Evolutionary conservation across 805 yeast species (phyloP).

Genomic region (Kluyveromyces nonfermentans): DNA sequence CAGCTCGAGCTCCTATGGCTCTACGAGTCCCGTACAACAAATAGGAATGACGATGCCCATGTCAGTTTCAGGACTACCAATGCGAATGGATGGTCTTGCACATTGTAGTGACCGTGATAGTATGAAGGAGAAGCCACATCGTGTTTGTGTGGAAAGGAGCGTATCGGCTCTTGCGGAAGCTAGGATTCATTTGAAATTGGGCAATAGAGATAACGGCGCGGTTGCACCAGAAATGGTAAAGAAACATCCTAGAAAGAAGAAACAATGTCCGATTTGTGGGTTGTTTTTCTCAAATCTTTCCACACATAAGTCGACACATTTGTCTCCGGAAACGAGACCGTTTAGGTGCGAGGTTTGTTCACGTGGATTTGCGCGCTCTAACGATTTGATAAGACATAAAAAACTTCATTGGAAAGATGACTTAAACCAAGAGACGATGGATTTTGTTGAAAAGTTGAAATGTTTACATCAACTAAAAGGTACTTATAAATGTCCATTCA

Average conservation of each 20-base stretch:
- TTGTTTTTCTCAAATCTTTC: slow-evolving; percentile 68
- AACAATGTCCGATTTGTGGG: slow-evolving; percentile 63
- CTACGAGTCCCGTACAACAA: neutral
- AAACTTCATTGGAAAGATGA: slow-evolving; percentile 75
- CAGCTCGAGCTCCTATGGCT: neutral
- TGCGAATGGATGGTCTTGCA: slow-evolving; percentile 55
- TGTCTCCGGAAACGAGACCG: slow-evolving; percentile 63
- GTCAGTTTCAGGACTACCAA: slow-evolving; percentile 23
- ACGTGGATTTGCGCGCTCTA: slow-evolving; percentile 81
- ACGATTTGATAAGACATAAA: slow-evolving; percentile 76
- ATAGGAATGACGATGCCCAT: neutral
- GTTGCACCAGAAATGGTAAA: slow-evolving; percentile 36
- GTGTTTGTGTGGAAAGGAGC: neutral
- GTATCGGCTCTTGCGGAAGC: slow-evolving; percentile 6
- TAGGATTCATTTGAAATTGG: neutral
- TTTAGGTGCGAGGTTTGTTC: slow-evolving; percentile 69
- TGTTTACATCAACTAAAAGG: slow-evolving; percentile 26
- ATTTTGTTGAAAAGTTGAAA: slow-evolving; percentile 16
- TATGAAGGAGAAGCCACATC: neutral
- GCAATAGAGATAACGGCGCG: neutral
- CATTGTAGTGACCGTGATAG: slow-evolving; percentile 34
- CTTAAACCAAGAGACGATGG: slow-evolving; percentile 4
- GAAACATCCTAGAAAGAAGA: slow-evolving; percentile 44
- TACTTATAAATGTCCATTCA: slow-evolving; percentile 70
- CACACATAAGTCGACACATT: slow-evolving; percentile 73